Percentiles rank a stretch among this genome's conserved stretches.
Conservation (phyloP, 345 rosid genomes). For the Euclidium syriacum region DNA sequence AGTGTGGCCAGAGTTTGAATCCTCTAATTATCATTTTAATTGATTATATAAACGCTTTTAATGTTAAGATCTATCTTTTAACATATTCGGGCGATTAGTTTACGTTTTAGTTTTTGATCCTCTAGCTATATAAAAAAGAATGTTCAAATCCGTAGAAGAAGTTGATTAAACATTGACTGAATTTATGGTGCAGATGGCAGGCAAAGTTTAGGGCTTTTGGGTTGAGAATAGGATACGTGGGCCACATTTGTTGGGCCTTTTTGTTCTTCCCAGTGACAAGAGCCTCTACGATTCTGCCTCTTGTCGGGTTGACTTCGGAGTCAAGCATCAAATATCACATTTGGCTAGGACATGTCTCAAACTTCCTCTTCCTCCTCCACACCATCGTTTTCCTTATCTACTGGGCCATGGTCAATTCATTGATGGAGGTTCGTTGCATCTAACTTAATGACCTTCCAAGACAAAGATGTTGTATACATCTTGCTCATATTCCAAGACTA, state of each 20-base stretch:
- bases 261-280: conserved; percentile 64
- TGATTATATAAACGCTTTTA: background rate
- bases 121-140: background rate
- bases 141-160: background rate
- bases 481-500: background rate
- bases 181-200: conserved; percentile 42
- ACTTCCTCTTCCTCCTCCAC: conserved; percentile 38
- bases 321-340: conserved; percentile 68
- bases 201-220: conserved; percentile 51
- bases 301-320: conserved; percentile 58
- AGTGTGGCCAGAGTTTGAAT: no score
- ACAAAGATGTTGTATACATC: background rate
- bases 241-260: conserved; percentile 66
- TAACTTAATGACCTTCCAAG: background rate
- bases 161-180: background rate
- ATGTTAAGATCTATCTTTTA: background rate
- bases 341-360: conserved; percentile 69
- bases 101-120: background rate
- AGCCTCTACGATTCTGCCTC: conserved; percentile 53
- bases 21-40: background rate
- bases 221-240: conserved; percentile 47
- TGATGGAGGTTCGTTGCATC: conserved; percentile 32
- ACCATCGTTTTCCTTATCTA: conserved; percentile 44
- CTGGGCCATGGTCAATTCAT: conserved; percentile 47
- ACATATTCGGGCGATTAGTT: background rate